Conservation (phyloP, 768 basidiomycete species). For the Trametes cinnabarina region DNA sequence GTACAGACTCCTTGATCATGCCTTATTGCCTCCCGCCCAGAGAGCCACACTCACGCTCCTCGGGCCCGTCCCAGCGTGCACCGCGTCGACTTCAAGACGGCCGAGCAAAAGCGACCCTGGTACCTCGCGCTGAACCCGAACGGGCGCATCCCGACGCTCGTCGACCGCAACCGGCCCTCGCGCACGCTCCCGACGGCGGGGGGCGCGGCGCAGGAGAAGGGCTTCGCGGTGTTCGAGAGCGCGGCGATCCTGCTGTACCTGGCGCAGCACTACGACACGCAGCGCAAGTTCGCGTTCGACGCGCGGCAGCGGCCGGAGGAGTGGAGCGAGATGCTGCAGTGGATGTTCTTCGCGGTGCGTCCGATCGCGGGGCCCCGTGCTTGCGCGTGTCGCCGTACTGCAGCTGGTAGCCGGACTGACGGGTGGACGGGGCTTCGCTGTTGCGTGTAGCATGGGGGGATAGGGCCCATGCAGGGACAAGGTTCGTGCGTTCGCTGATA, state of each 20-base stretch:
- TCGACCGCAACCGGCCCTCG: constrained; percentile 54
- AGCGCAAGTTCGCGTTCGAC: constrained; percentile 64
- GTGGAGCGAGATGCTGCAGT: constrained; percentile 72
- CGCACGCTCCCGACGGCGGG: too few relatives aligned
- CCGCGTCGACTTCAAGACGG: constrained; percentile 55
- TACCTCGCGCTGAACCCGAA: constrained; percentile 75
- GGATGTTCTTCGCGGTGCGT: constrained; percentile 78
- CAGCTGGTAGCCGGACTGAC: too few relatives aligned
- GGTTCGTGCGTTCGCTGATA: constrained; percentile 19
- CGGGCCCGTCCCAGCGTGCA: too few relatives aligned
- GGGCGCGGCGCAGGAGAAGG: background rate
- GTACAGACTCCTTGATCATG: constrained; percentile 7
- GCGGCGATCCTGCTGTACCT: constrained; percentile 84
- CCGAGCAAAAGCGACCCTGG: constrained; percentile 76
- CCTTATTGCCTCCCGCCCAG: too few relatives aligned
- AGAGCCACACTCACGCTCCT: too few relatives aligned
- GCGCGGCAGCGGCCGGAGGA: constrained; percentile 47
- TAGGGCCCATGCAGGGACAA: constrained; percentile 85
- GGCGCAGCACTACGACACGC: constrained; percentile 72
- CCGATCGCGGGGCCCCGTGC: too few relatives aligned
- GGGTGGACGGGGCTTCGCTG: background rate
- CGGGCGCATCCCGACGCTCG: constrained; percentile 67
- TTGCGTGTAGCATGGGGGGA: constrained; percentile 61
- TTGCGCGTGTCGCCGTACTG: too few relatives aligned
- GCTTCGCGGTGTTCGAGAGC: constrained; percentile 69